These are phyloP conservation scores for Blastocystis sp. DNA, from an alignment of 352 stramenopile genomes.

Conservation along the genomic window DNA sequence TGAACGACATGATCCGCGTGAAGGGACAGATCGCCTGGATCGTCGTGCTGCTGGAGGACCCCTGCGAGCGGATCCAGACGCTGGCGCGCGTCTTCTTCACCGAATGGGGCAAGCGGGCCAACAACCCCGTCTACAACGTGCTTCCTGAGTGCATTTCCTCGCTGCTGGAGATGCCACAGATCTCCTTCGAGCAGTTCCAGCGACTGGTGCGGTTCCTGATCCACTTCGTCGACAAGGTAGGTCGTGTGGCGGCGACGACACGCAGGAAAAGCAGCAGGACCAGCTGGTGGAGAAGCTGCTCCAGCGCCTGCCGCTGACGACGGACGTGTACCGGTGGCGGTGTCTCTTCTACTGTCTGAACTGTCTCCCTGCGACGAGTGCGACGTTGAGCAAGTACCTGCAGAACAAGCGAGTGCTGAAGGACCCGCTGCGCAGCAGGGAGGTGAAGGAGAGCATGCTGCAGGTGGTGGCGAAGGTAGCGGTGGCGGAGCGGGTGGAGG, in stretches of 20 bases:
- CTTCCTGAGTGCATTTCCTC: slow-evolving; percentile 85
- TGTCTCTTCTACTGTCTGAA: slow-evolving; percentile 87
- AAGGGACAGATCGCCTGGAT: slow-evolving; percentile 84
- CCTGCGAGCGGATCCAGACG: slow-evolving; percentile 78
- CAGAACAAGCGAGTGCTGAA: background rate
- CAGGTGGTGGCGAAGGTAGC: slow-evolving; percentile 25
- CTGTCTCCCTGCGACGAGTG: slow-evolving; percentile 80
- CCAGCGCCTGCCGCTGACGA: slow-evolving; percentile 77
- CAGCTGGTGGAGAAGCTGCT: slow-evolving; percentile 80
- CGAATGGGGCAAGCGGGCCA: slow-evolving; percentile 84
- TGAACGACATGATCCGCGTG: slow-evolving; percentile 99
- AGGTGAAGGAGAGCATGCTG: background rate
- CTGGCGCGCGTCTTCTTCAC: slow-evolving; percentile 88
- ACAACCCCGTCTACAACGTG: slow-evolving; percentile 96
- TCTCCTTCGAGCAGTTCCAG: slow-evolving; percentile 77
- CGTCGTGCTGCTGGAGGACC: slow-evolving; percentile 82
- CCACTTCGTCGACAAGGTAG: slow-evolving; percentile 87
- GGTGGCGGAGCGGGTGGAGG: background rate
- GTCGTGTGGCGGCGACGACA: slow-evolving; percentile 54
- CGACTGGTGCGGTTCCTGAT: slow-evolving; percentile 87
- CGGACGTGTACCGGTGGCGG: slow-evolving; percentile 66
- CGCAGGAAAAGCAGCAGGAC: slow-evolving; percentile 66
- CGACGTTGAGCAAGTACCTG: slow-evolving; percentile 73
- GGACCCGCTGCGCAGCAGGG: background rate
- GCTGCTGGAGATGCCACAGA: slow-evolving; percentile 65